These are phyloP conservation scores for Chrysanthemum lavandulifolium DNA, from an alignment of 129 eudicot genomes.

Conservation along the genomic window DNA sequence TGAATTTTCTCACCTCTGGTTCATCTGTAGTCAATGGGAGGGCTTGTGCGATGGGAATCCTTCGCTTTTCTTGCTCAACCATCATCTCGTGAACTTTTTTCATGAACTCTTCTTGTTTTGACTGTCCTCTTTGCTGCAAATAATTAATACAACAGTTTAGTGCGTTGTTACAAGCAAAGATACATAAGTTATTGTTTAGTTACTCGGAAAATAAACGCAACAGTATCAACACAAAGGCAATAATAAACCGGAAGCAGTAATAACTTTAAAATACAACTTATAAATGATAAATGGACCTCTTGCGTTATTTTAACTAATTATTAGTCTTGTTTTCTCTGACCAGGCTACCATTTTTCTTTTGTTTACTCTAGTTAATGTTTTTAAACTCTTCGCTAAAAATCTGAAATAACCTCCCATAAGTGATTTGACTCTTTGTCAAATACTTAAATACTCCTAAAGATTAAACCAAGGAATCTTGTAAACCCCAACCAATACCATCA, in stretches of 20 bases:
- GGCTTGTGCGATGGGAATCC: constrained; percentile 88
- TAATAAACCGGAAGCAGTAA: not conserved
- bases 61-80: constrained; percentile 73
- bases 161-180: constrained; percentile 15
- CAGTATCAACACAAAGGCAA: not conserved
- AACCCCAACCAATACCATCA: not conserved
- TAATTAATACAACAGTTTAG: constrained; percentile 13
- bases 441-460: not conserved
- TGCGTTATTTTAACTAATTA: not conserved
- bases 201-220: not conserved
- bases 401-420: not conserved
- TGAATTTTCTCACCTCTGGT: constrained; percentile 65
- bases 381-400: not conserved
- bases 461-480: constrained; percentile 16
- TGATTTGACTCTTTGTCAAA: not conserved
- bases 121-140: constrained; percentile 82
- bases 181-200: constrained; percentile 6
- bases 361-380: not conserved
- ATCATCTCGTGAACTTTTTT: constrained; percentile 74
- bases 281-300: not conserved
- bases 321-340: not conserved
- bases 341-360: not conserved
- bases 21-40: constrained; percentile 96
- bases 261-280: not conserved
- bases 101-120: constrained; percentile 80